Percentiles rank a stretch among this genome's conserved stretches.
Conservation (phyloP, 352 stramenopile genomes). For the Globisporangium uncinulatum region DNA sequence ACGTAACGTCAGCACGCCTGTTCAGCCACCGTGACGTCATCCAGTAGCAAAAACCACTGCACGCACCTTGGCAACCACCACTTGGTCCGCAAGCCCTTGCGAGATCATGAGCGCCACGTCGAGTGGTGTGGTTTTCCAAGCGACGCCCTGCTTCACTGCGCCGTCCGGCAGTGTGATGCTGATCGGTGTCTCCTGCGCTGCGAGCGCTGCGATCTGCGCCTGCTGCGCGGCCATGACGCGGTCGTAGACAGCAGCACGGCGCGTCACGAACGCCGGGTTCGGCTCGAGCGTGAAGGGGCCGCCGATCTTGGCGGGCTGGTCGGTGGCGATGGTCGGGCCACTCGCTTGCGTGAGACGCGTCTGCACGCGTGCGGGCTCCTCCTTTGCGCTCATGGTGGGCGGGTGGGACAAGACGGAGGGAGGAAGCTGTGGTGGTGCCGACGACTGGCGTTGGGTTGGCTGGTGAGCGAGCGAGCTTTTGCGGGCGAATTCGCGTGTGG, state of each 20-base stretch:
- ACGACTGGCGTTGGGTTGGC: neutral
- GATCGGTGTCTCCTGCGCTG: slow-evolving; percentile 89
- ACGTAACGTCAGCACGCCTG: neutral
- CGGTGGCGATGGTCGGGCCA: slow-evolving; percentile 52
- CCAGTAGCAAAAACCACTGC: neutral
- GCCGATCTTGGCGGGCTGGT: slow-evolving; percentile 69
- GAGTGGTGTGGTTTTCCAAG: slow-evolving; percentile 95
- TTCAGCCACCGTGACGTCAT: neutral
- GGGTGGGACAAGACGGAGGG: too few relatives aligned
- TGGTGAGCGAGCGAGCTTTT: neutral
- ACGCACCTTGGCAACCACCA: slow-evolving; percentile 77
- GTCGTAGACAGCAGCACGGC: slow-evolving; percentile 85
- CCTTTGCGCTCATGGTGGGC: slow-evolving; percentile 10
- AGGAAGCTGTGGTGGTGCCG: neutral
- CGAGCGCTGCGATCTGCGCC: slow-evolving; percentile 58
- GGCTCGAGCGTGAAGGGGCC: slow-evolving; percentile 69
- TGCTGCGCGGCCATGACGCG: slow-evolving; percentile 68
- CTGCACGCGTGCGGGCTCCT: slow-evolving; percentile 50
- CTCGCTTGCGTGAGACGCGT: slow-evolving; percentile 77
- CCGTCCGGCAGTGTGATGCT: slow-evolving; percentile 97
- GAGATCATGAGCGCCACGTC: slow-evolving; percentile 95
- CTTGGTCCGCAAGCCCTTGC: slow-evolving; percentile 91
- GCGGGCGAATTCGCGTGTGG: too few relatives aligned
- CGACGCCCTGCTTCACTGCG: slow-evolving; percentile 86
- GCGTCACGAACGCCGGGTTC: slow-evolving; percentile 80